These are phyloP conservation scores for Lactarius deliciosus DNA, from an alignment of 768 basidiomycete species.

Conservation along the genomic window DNA sequence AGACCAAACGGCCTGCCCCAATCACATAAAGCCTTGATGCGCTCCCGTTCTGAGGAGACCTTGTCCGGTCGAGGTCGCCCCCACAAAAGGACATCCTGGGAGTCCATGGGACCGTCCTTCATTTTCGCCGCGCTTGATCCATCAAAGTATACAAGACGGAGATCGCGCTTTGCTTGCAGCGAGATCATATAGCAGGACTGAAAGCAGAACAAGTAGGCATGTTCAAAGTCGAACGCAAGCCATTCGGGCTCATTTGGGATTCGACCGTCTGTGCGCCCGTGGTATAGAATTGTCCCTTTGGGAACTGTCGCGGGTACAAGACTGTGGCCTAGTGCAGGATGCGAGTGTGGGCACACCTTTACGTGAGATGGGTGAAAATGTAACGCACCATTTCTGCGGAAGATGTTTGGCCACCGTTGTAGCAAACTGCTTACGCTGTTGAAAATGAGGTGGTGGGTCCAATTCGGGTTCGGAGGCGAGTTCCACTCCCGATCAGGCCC, in stretches of 20 bases:
- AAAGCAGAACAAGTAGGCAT: conserved; percentile 17
- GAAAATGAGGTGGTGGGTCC: conserved; percentile 39
- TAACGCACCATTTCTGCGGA: conserved; percentile 29
- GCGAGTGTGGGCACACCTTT: neutral
- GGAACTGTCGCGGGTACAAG: conserved; percentile 24
- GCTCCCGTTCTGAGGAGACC: conserved; percentile 29
- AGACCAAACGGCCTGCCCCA: conserved; percentile 38
- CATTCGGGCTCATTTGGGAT: conserved; percentile 24
- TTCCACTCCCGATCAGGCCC: conserved; percentile 17
- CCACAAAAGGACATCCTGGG: conserved; percentile 41
- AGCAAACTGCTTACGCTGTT: conserved; percentile 38
- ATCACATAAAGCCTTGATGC: conserved; percentile 36
- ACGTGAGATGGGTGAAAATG: neutral
- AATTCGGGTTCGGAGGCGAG: conserved; percentile 32
- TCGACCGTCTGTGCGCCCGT: conserved; percentile 15
- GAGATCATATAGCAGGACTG: conserved; percentile 11
- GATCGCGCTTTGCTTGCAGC: conserved; percentile 19
- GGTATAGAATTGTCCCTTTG: conserved; percentile 27
- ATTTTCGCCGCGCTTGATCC: conserved; percentile 30
- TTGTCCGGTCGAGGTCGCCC: conserved; percentile 31
- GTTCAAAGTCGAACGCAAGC: conserved; percentile 30
- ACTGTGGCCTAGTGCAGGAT: conserved; percentile 17
- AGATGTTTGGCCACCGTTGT: conserved; percentile 43
- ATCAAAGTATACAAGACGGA: conserved; percentile 28
- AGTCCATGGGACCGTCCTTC: conserved; percentile 37